These are phyloP conservation scores for Oryza meyeriana DNA, from an alignment of 176 grass and related monocot species.

Conservation along the genomic window DNA sequence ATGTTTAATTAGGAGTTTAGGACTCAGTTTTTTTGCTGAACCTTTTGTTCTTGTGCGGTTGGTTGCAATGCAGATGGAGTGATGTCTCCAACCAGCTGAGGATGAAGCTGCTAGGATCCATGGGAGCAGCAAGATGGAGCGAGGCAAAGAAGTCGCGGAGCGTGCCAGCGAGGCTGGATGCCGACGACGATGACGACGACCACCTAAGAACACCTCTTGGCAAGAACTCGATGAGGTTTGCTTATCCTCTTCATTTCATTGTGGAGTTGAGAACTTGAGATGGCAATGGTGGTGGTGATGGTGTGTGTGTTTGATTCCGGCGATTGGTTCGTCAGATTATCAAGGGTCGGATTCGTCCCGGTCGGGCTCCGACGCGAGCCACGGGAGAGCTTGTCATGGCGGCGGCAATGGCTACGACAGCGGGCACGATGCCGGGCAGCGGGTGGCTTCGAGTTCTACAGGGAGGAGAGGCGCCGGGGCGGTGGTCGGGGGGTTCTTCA, in stretches of 20 bases:
- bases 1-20: not conserved
- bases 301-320: not conserved
- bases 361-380: constrained; percentile 42
- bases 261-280: too few relatives aligned
- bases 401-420: constrained; percentile 40
- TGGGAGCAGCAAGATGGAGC: constrained; percentile 25
- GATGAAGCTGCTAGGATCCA: constrained; percentile 73
- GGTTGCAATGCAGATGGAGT: constrained; percentile 45
- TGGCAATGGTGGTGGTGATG: not conserved
- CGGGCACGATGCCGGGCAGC: constrained; percentile 9
- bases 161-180: constrained; percentile 45
- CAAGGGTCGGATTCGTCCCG: constrained; percentile 35
- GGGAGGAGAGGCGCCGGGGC: constrained; percentile 46
- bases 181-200: constrained; percentile 34
- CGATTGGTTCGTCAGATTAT: not conserved
- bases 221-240: constrained; percentile 50
- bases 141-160: constrained; percentile 46
- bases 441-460: constrained; percentile 73
- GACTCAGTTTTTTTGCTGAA: not conserved
- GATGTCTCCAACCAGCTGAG: constrained; percentile 73
- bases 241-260: not conserved
- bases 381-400: not conserved
- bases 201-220: constrained; percentile 58
- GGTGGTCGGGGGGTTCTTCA: constrained; percentile 43
- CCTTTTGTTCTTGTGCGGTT: not conserved